Evolutionary conservation across 352 stramenopile species (phyloP), one percentile per base, ranked within the genome.

Genomic region (Phytophthora cactorum): DNA sequence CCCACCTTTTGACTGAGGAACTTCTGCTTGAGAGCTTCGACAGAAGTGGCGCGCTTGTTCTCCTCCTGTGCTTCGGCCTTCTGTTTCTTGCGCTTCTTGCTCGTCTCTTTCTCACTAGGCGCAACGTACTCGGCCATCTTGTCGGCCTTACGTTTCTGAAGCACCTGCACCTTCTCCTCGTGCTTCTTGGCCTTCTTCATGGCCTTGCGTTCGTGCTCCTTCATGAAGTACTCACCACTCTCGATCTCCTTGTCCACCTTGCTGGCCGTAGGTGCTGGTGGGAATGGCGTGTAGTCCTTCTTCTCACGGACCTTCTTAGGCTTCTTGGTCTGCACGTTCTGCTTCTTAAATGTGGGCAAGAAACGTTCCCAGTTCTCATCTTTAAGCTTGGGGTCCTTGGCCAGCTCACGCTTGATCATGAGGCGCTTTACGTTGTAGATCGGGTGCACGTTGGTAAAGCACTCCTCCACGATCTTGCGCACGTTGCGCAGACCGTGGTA

Each of bases 391-490:
- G 96, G 95, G 81, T 99, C 98, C 75, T 99, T 99, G 14, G 92
- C 95, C n/a, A 99, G 80, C 79, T 99, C 98, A 38, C 96, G 92
- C 81, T 99, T 98, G 78, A 99, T 99, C 98, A 99, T 99, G 22
- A 99, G 81, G n/a, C 96, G 97, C 85, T 99, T 99, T 61, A 99
- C 98, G 72, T 99, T 98, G 89, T 99, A 99, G 57, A 99, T 98
- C 32, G 98, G 98, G 73, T 99, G 98, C 44, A 99, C 96, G 78
- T 99, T 99, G n/a, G 98, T 95, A 74, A 99, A 99, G 76, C 97
- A 99, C 74, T 99, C 98, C 63, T 99, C 81, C 17, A 99, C 93
- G 36, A 99, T 98, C 54, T 97, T 98, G 47, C 97, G 91, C 38
- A 98, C 94, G 65, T 95, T 96, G 72, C 97, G 97, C 11, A 98